These are phyloP conservation scores for Pleurotus citrinopileatus DNA, from an alignment of 768 basidiomycete genomes.

Conservation along the genomic window DNA sequence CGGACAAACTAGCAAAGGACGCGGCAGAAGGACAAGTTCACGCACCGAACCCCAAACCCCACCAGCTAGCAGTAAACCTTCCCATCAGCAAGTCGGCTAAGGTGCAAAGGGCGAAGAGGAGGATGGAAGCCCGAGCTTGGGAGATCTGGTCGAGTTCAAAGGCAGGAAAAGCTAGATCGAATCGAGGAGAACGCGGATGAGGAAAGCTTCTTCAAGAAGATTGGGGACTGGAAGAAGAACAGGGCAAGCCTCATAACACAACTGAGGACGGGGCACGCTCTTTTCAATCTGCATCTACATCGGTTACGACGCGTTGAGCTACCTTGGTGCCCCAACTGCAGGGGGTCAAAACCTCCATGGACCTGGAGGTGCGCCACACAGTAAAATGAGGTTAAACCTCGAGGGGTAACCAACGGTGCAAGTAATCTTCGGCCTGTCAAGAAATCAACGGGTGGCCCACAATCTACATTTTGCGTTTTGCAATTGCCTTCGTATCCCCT, in stretches of 20 bases:
- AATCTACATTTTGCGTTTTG: too few relatives aligned
- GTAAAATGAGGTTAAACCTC: too few relatives aligned
- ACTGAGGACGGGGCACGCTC: not conserved
- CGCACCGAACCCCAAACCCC: not conserved
- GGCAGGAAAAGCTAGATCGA: not conserved
- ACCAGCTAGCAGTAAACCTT: not conserved
- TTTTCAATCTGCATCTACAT: not conserved
- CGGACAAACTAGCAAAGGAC: conserved; percentile 22
- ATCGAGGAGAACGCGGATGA: not conserved
- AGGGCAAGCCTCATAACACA: not conserved
- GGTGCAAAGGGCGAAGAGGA: conserved; percentile 13
- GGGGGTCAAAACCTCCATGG: not conserved
- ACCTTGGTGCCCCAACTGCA: not conserved
- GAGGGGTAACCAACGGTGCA: too few relatives aligned
- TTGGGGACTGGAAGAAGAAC: conserved; percentile 2
- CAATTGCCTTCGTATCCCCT: too few relatives aligned
- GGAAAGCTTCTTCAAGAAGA: not conserved
- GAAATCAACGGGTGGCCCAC: too few relatives aligned
- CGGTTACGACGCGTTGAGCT: not conserved
- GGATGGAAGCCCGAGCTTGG: conserved; percentile 9
- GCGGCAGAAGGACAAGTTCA: conserved; percentile 12
- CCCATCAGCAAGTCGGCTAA: conserved; percentile 17
- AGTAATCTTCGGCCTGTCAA: too few relatives aligned
- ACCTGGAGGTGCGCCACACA: too few relatives aligned
- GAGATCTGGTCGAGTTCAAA: not conserved